Base-by-base conservation (phyloP, 768 basidiomycete genomes). In the Lyophyllum decastes region DNA sequence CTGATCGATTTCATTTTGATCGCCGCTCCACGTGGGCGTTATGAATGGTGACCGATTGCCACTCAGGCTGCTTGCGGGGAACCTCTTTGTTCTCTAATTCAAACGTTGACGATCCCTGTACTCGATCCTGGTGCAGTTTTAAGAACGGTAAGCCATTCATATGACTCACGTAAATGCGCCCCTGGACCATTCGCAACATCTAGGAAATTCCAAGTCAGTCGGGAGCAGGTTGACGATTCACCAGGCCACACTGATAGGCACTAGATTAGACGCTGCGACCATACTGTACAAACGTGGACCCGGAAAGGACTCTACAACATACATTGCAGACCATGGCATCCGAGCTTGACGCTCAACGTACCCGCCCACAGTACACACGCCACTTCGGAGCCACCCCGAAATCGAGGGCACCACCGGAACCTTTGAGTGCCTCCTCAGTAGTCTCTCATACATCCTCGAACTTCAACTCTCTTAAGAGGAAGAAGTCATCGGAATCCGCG, bases 391-490 rank as follows among this genome's bases (percentile, higher is more conserved):
- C 12, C 14, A 19, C 14, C 7, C 27, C 53, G 10, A 53, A 17
- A n/a, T 24, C 46, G 33, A 54, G 33, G 34, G 10, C 30, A 30
- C 30, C 5, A 5, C 40, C 40, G 4, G 46, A 60, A 27, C 34
- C 54, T 17, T 33, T 45, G 24, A 49, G 26, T 22, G 16, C 45
- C 24, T 2, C 44, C 14, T 21, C 58, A 41, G 30, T 19, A 35
- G 25, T 12, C 17, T 46, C 46, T 46, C 25, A 27, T 19, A 24
- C 51, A 27, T 46, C 34, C 21, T 27, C 47, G 6, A 35, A 22
- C 52, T 52, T 53, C 6, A 58, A 58, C 55, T 51, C 66, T 9
- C 50, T 65, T 16, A 71, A 67, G 54, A 62, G 68, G 49, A 69
- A 68, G 61, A 70, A 68, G 54, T 61, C 63, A 7, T 54, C 59